Conservation (phyloP, 257 asterid species). For the Primulina tabacum region DNA sequence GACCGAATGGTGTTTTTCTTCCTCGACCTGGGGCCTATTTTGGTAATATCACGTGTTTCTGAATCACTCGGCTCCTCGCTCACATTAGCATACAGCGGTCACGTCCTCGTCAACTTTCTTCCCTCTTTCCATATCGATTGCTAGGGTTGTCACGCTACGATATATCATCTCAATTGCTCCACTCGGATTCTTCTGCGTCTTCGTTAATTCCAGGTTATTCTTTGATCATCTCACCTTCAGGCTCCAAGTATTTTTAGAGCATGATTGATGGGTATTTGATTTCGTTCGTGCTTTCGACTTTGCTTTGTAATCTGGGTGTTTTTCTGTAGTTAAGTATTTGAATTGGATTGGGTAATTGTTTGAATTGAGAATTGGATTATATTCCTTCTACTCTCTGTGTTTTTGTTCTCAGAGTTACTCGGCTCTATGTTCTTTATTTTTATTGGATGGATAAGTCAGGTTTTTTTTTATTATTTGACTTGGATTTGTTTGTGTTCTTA, state of each 20-base stretch:
- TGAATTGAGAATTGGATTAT: constrained; percentile 22
- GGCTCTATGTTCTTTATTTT: background rate
- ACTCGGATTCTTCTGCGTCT: constrained; percentile 7
- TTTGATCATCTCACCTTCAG: background rate
- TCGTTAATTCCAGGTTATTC: constrained; percentile 3
- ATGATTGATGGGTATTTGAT: background rate
- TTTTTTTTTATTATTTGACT: constrained; percentile 15
- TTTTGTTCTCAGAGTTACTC: constrained; percentile 23
- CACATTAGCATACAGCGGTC: constrained; percentile 13
- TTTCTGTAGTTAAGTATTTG: constrained; percentile 20
- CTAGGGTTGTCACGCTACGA: constrained; percentile 47
- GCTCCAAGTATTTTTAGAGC: constrained; percentile 14
- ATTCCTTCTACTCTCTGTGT: constrained; percentile 1
- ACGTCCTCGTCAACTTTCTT: constrained; percentile 29
- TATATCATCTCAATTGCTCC: background rate
- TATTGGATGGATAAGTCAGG: constrained; percentile 15
- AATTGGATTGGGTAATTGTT: constrained; percentile 26
- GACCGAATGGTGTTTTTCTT: background rate
- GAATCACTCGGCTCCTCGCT: constrained; percentile 45
- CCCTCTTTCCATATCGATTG: constrained; percentile 16
- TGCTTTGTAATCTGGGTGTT: constrained; percentile 15
- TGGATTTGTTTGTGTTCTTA: constrained; percentile 20
- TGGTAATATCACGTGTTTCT: constrained; percentile 21
- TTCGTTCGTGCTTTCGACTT: constrained; percentile 4
- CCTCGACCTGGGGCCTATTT: constrained; percentile 8